A percentile compares a stretch with the other conserved stretches of the same genome.
Conservation (phyloP, 2,329 filamentous ascomycete genomes). For the Cladosporium colombiae region DNA sequence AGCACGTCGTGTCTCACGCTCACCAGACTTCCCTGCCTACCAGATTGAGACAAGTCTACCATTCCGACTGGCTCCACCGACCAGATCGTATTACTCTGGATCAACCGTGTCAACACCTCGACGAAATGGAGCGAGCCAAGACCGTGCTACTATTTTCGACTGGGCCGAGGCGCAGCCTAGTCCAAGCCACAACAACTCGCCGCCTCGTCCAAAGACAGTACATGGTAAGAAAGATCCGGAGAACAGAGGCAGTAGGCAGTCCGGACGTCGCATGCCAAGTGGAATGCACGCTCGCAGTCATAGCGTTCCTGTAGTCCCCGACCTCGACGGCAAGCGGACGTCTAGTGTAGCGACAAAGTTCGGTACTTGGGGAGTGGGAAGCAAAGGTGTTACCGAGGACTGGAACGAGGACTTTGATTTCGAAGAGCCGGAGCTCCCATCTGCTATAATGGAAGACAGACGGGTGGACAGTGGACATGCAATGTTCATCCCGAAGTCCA, state of each 20-base stretch:
- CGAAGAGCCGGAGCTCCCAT: constrained; percentile 46
- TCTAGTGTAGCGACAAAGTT: constrained; percentile 66
- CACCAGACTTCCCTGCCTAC: not conserved
- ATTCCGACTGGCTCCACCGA: constrained; percentile 30
- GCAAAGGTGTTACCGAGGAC: constrained; percentile 78
- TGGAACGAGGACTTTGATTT: constrained; percentile 92
- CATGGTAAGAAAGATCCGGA: constrained; percentile 75
- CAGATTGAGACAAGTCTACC: constrained; percentile 21
- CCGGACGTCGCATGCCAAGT: constrained; percentile 67
- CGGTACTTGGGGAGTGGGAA: constrained; percentile 78
- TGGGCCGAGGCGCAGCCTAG: constrained; percentile 69
- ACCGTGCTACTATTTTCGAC: constrained; percentile 69
- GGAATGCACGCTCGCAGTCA: constrained; percentile 75
- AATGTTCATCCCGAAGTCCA: constrained; percentile 76
- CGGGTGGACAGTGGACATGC: constrained; percentile 47
- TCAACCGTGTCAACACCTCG: constrained; percentile 41
- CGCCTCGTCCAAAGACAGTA: constrained; percentile 70
- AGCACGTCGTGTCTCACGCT: constrained; percentile 5
- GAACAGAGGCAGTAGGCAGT: constrained; percentile 66
- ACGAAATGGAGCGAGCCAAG: constrained; percentile 39
- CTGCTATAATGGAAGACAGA: constrained; percentile 41
- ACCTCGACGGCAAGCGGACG: constrained; percentile 56
- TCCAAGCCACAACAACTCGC: constrained; percentile 64
- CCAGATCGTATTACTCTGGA: constrained; percentile 30
- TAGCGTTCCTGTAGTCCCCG: constrained; percentile 72